Conservation (phyloP, 2,329 filamentous ascomycete species). For the Alternaria brassicicola region DNA sequence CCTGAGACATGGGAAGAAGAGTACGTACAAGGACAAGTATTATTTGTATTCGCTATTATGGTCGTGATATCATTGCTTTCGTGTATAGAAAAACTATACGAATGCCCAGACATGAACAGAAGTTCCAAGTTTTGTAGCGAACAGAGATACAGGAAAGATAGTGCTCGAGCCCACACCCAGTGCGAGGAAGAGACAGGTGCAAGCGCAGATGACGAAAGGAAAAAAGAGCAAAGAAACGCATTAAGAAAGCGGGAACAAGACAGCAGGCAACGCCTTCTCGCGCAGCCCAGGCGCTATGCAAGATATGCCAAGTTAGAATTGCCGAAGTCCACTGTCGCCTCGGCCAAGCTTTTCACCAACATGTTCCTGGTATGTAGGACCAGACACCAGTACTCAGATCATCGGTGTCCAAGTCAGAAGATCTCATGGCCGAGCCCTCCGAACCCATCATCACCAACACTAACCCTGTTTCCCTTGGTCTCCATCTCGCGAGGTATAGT, state of each 20-base stretch:
- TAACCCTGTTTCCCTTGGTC: constrained; percentile 26
- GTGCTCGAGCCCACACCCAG: not conserved
- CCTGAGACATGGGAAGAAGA: not conserved
- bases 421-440: constrained; percentile 46
- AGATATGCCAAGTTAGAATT: not conserved
- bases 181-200: not conserved
- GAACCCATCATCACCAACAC: constrained; percentile 36
- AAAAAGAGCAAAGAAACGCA: not conserved
- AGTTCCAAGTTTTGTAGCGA: not conserved
- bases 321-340: not conserved
- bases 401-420: constrained; percentile 30
- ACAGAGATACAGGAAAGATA: constrained; percentile 1
- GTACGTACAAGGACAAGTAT: not conserved
- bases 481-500: constrained; percentile 32
- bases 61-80: not conserved
- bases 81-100: not conserved
- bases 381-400: not conserved
- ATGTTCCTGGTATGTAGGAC: not conserved
- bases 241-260: not conserved
- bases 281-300: not conserved
- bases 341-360: not conserved
- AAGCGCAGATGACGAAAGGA: not conserved
- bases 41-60: constrained; percentile 1
- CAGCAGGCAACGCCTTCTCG: not conserved
- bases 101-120: not conserved